Evolutionary conservation across 176 grass and related monocot genomes (phyloP).

Genomic region (Aegilops speltoides): DNA sequence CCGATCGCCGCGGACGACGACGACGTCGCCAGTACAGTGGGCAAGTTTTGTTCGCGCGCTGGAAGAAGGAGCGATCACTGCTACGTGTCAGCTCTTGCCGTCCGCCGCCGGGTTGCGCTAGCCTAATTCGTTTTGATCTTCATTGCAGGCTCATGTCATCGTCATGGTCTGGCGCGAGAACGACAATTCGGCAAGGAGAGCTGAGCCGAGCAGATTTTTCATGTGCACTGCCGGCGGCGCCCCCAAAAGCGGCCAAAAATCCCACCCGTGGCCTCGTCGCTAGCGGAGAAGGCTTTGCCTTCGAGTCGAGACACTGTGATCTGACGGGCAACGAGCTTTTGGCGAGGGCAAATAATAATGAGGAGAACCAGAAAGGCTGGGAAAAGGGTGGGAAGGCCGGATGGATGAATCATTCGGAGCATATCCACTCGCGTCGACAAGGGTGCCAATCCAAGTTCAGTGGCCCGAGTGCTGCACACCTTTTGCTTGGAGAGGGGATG

Average conservation of each 20-base stretch:
- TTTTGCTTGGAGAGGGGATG: neutral
- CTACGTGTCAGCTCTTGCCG: neutral
- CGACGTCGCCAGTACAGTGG: neutral
- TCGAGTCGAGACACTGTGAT: neutral
- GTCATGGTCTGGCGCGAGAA: neutral
- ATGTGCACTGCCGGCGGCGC: neutral
- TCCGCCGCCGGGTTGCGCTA: neutral
- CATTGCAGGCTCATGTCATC: neutral
- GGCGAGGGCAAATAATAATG: neutral
- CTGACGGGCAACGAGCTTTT: neutral
- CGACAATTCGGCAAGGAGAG: neutral
- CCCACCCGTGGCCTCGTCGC: neutral
- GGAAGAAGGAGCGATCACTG: neutral
- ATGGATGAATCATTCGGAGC: conserved; percentile 27
- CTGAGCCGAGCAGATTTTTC: neutral
- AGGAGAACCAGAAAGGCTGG: neutral
- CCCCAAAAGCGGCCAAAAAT: neutral
- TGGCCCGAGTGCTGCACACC: neutral
- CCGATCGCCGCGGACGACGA: neutral
- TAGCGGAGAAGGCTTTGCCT: neutral
- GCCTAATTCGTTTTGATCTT: neutral
- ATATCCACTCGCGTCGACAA: conserved; percentile 26
- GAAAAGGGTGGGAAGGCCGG: neutral
- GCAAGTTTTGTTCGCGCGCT: neutral
- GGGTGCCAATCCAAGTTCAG: neutral